These are phyloP conservation scores for Acorus calamus DNA, from an alignment of 106 monocot species.

Conservation along the genomic window DNA sequence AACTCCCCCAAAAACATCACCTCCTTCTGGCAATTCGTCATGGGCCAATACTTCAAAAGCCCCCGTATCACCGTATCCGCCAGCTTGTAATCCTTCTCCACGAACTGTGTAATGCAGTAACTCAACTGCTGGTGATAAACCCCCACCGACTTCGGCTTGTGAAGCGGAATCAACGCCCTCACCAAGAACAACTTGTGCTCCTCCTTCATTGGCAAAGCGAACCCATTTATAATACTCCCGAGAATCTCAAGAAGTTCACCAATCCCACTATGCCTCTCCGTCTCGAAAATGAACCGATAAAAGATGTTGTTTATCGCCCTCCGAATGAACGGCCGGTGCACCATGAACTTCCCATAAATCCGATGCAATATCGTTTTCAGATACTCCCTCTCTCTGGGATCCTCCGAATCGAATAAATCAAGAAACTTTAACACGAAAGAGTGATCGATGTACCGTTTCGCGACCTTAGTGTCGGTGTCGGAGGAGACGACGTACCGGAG, in stretches of 20 bases:
- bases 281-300: conserved; percentile 45
- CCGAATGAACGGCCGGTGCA: conserved; percentile 42
- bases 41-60: conserved; percentile 44
- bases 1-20: conserved; percentile 42
- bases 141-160: conserved; percentile 36
- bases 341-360: conserved; percentile 52
- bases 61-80: conserved; percentile 39
- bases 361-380: conserved; percentile 41
- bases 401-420: conserved; percentile 42
- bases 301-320: conserved; percentile 49
- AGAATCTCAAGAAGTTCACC: conserved; percentile 43
- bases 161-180: conserved; percentile 36
- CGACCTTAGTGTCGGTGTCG: conserved; percentile 45
- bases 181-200: conserved; percentile 50
- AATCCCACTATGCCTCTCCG: conserved; percentile 32
- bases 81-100: conserved; percentile 56
- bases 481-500: conserved; percentile 37
- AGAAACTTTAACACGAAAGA: conserved; percentile 33
- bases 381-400: conserved; percentile 44
- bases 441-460: conserved; percentile 44
- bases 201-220: conserved; percentile 51
- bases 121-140: conserved; percentile 40
- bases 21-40: conserved; percentile 46
- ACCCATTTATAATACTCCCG: conserved; percentile 46
- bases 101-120: conserved; percentile 44